A percentile compares a stretch with the other conserved stretches of the same genome.
phyloP scores from a whole-genome alignment of 1,284 basidiomycete genomes.

The Cystobasidiaceae sp. region DNA sequence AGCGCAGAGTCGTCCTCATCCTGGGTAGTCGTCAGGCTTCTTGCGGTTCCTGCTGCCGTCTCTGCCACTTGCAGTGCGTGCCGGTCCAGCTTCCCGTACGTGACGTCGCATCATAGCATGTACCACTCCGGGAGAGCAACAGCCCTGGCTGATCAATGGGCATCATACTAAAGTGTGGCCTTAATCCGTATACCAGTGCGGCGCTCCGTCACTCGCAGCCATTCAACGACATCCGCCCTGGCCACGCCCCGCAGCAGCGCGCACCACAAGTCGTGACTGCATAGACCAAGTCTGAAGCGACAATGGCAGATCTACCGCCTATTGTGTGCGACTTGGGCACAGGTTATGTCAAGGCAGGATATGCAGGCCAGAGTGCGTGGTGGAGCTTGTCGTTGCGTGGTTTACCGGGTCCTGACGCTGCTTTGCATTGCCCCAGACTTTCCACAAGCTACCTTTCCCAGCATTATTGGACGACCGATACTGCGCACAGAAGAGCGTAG shows the following conservation, averaged over 20 bases:
- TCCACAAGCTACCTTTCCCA: slow-evolving; percentile 96
- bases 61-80: too few species aligned
- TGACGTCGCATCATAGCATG: neutral
- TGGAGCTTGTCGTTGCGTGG: neutral
- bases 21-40: neutral
- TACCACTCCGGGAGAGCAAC: too few species aligned
- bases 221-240: too few species aligned
- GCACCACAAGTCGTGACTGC: too few species aligned
- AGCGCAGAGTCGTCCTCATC: neutral
- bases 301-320: slow-evolving; percentile 53
- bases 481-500: slow-evolving; percentile 90
- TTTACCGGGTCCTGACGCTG: slow-evolving; percentile 25
- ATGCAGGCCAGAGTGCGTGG: slow-evolving; percentile 70
- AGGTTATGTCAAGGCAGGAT: slow-evolving; percentile 97
- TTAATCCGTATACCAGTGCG: too few species aligned
- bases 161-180: too few species aligned
- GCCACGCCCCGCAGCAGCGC: too few species aligned
- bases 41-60: too few species aligned
- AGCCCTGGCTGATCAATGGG: too few species aligned
- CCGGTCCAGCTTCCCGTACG: too few species aligned
- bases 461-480: slow-evolving; percentile 93
- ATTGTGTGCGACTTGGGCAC: slow-evolving; percentile 97
- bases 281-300: slow-evolving; percentile 8
- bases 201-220: too few species aligned
- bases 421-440: slow-evolving; percentile 56